Conservation (phyloP, 2,329 filamentous ascomycete species). For the Fusarium sororula region DNA sequence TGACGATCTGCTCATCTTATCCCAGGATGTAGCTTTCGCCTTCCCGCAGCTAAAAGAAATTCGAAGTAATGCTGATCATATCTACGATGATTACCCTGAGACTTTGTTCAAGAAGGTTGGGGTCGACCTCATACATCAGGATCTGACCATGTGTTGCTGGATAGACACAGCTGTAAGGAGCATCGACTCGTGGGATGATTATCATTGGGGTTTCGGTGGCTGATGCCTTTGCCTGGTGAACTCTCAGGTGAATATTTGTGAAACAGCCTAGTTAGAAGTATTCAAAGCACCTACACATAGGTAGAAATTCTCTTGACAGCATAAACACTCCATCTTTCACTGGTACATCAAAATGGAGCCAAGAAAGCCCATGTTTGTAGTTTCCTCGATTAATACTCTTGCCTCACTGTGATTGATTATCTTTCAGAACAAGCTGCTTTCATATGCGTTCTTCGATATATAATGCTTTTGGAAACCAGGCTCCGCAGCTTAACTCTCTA, state of each 20-base stretch:
- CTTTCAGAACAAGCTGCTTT: too few relatives aligned
- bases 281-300: background rate
- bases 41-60: background rate
- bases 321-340: background rate
- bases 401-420: too few relatives aligned
- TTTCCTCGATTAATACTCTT: too few relatives aligned
- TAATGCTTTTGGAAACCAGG: too few relatives aligned
- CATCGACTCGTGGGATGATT: accelerated
- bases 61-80: background rate
- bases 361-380: too few relatives aligned
- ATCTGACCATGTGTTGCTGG: background rate
- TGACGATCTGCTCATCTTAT: background rate
- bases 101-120: background rate
- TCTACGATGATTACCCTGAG: accelerated
- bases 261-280: background rate
- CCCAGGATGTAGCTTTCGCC: background rate
- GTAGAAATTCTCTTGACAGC: background rate
- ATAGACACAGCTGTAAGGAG: background rate
- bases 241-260: background rate
- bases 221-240: background rate
- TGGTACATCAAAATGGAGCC: too few relatives aligned
- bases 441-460: too few relatives aligned
- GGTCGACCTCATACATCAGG: background rate
- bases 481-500: too few relatives aligned
- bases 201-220: too few relatives aligned